phyloP scores from a whole-genome alignment of 176 grass and related monocot species.

The Calamus simplicifolius region DNA sequence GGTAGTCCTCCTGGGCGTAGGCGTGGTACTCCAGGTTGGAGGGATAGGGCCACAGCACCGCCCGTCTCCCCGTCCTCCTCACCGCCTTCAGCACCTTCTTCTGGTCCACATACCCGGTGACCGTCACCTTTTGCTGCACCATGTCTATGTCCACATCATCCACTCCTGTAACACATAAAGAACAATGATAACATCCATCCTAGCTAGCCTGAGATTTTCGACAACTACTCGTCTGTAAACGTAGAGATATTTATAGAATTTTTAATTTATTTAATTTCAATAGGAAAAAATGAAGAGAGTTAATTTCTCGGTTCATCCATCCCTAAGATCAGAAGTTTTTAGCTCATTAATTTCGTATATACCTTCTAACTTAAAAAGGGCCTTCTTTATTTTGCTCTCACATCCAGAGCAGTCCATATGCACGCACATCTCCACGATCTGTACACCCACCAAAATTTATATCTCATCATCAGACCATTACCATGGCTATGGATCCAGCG shows the following conservation, averaged over 20 bases:
- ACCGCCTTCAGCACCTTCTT: slow-evolving; percentile 59
- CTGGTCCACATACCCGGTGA: slow-evolving; percentile 52
- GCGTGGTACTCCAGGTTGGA: not conserved
- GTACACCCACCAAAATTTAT: not conserved
- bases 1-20: slow-evolving; percentile 33
- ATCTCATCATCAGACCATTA: not conserved
- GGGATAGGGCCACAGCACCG: slow-evolving; percentile 38
- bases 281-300: no score
- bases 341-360: no score
- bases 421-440: slow-evolving; percentile 75
- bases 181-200: no score
- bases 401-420: slow-evolving; percentile 77
- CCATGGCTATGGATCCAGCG: not conserved
- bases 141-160: slow-evolving; percentile 56
- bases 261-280: no score
- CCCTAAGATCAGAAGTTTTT: no score
- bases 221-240: no score
- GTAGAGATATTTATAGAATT: no score
- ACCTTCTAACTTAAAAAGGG: slow-evolving; percentile 55
- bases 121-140: slow-evolving; percentile 50
- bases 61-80: slow-evolving; percentile 37
- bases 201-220: no score
- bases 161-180: slow-evolving; percentile 35
- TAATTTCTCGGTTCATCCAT: no score
- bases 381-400: slow-evolving; percentile 56